phyloP scores from a whole-genome alignment of 1,284 basidiomycete species.

The Ganoderma multipileum region DNA sequence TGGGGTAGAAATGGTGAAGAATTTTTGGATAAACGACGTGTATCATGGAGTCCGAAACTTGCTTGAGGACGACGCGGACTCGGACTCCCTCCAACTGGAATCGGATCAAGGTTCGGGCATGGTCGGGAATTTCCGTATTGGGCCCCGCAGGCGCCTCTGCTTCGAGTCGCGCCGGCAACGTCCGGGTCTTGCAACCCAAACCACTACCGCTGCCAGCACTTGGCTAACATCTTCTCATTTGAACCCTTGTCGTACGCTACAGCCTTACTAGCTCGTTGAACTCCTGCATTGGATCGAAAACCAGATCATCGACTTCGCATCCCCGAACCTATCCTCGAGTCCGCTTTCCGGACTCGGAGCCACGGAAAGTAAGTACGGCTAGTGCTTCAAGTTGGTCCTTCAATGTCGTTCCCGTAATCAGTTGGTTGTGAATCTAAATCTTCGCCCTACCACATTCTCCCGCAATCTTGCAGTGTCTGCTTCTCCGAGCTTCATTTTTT shows the following conservation, averaged over 20 bases:
- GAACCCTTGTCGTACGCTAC: not conserved
- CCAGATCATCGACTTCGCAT: not conserved
- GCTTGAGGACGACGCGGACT: no score
- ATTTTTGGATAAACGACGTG: no score
- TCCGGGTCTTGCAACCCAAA: not conserved
- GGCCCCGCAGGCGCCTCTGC: not conserved
- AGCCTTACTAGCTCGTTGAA: not conserved
- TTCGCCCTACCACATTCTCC: not conserved
- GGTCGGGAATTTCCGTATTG: not conserved
- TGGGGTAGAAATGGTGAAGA: no score
- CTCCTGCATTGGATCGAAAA: not conserved
- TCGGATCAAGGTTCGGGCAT: not conserved
- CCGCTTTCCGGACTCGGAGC: not conserved
- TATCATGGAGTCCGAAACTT: no score
- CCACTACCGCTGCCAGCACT: not conserved
- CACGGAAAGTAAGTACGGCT: no score
- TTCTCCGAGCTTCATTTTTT: not conserved
- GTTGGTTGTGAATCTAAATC: not conserved
- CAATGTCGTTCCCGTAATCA: not conserved
- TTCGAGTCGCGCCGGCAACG: not conserved
- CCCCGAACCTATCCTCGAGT: not conserved
- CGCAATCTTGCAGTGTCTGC: not conserved
- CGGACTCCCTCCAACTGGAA: not conserved
- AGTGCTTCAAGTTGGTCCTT: not conserved
- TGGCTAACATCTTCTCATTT: not conserved